A percentile compares a stretch with the other conserved stretches of the same genome.
Conservation (phyloP, 163 green algal genomes). For the Chlamydomonas reinhardtii region DNA sequence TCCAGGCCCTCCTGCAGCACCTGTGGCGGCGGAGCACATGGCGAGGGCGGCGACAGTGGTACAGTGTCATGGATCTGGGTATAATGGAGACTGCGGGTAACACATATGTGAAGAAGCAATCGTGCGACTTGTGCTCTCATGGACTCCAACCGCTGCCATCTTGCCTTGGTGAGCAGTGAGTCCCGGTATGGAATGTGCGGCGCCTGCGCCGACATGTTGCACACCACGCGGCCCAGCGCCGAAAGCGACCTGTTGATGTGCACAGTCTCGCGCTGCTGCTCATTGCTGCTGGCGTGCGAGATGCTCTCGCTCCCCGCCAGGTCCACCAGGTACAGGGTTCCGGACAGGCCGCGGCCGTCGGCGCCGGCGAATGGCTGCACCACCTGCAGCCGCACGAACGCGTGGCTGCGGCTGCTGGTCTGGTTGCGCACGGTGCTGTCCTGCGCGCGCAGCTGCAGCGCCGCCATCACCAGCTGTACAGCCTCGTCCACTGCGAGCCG, state of each 20-base stretch:
- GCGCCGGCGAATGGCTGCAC: not conserved
- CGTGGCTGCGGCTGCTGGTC: slow-evolving; percentile 34
- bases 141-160: not conserved
- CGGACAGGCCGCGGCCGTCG: not conserved
- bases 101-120: no score
- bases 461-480: not conserved
- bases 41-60: no score
- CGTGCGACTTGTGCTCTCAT: no score
- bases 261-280: slow-evolving; percentile 35
- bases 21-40: not conserved
- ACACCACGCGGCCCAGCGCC: slow-evolving; percentile 32
- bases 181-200: slow-evolving; percentile 38
- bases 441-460: slow-evolving; percentile 1
- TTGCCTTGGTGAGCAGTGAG: slow-evolving; percentile 28
- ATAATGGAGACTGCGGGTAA: no score
- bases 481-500: not conserved
- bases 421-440: slow-evolving; percentile 40
- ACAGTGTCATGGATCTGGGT: no score
- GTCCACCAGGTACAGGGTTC: slow-evolving; percentile 45
- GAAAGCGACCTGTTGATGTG: slow-evolving; percentile 37
- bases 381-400: slow-evolving; percentile 19
- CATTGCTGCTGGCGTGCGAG: not conserved
- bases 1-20: slow-evolving; percentile 34
- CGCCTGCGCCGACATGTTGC: not conserved
- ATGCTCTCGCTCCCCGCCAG: slow-evolving; percentile 53